Percentiles rank a stretch among this genome's conserved stretches.
These are phyloP conservation scores for Ophiostoma ulmi DNA, from an alignment of 2,329 filamentous ascomycete species.

Conservation along the genomic window DNA sequence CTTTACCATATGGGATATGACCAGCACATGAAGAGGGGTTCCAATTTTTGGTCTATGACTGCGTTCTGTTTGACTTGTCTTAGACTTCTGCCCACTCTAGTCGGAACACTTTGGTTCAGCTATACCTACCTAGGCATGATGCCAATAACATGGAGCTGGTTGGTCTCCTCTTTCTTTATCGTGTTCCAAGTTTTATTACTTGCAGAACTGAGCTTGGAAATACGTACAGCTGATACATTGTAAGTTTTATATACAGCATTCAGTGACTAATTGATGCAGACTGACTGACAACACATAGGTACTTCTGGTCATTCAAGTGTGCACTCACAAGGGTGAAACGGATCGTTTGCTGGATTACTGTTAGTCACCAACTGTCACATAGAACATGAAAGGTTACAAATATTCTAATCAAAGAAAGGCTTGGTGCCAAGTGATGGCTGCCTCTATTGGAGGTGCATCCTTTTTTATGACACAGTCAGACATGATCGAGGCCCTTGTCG, in stretches of 20 bases:
- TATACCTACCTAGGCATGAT: neutral
- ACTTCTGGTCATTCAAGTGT: slow-evolving; percentile 14
- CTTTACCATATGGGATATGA: slow-evolving; percentile 4
- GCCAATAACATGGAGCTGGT: slow-evolving; percentile 11
- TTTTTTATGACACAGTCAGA: slow-evolving; percentile 15
- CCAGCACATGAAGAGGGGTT: slow-evolving; percentile 9
- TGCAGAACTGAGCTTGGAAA: slow-evolving; percentile 1
- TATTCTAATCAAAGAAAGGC: neutral
- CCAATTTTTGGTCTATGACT: slow-evolving; percentile 2
- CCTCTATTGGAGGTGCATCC: neutral
- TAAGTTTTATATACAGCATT: neutral
- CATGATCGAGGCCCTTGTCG: slow-evolving; percentile 9
- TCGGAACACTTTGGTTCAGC: slow-evolving; percentile 5
- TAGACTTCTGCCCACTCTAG: neutral
- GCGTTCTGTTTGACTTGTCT: slow-evolving; percentile 3
- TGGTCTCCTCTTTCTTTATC: slow-evolving; percentile 1
- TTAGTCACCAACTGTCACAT: neutral
- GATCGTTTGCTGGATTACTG: neutral
- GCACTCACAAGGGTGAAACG: neutral
- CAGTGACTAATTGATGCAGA: neutral
- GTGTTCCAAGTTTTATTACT: slow-evolving; percentile 8
- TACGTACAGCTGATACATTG: slow-evolving; percentile 1
- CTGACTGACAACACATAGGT: neutral
- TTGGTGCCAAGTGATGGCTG: neutral
- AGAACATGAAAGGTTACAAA: neutral